phyloP scores from a whole-genome alignment of 1,284 basidiomycete species.

The Irpex sp. region DNA sequence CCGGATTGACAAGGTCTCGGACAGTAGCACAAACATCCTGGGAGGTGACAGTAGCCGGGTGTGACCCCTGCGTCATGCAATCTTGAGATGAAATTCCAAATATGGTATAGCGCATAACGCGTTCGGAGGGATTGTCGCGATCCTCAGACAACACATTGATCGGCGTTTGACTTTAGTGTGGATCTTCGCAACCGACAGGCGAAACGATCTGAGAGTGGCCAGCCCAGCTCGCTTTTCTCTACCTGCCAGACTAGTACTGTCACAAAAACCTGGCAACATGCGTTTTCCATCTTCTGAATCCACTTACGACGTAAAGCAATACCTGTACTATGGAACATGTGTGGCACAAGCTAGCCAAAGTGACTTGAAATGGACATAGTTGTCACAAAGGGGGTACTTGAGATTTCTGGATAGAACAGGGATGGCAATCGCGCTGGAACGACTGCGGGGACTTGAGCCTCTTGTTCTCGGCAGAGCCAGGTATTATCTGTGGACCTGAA shows the following conservation, averaged over 20 bases:
- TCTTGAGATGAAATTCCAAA: not conserved
- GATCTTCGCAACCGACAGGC: not conserved
- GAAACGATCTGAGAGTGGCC: too few relatives aligned
- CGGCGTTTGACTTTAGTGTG: not conserved
- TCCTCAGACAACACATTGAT: slow-evolving; percentile 1
- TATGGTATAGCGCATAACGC: not conserved
- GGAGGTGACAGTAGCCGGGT: not conserved
- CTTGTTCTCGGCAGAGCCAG: not conserved
- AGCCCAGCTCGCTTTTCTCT: too few relatives aligned
- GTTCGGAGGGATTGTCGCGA: not conserved
- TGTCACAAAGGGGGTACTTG: not conserved
- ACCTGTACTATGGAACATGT: too few relatives aligned
- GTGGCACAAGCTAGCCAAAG: too few relatives aligned
- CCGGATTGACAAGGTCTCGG: too few relatives aligned
- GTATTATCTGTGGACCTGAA: not conserved
- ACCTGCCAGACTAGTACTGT: too few relatives aligned
- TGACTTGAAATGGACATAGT: not conserved
- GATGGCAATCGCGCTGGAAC: not conserved
- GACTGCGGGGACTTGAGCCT: not conserved
- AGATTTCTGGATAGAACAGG: not conserved
- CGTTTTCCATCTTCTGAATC: too few relatives aligned
- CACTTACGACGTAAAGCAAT: too few relatives aligned
- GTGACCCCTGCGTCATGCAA: not conserved
- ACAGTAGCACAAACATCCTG: too few relatives aligned
- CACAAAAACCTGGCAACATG: too few relatives aligned